Evolutionary conservation across 2,329 filamentous ascomycete genomes (phyloP).

Genomic region (Tolypocladium capitatum): DNA sequence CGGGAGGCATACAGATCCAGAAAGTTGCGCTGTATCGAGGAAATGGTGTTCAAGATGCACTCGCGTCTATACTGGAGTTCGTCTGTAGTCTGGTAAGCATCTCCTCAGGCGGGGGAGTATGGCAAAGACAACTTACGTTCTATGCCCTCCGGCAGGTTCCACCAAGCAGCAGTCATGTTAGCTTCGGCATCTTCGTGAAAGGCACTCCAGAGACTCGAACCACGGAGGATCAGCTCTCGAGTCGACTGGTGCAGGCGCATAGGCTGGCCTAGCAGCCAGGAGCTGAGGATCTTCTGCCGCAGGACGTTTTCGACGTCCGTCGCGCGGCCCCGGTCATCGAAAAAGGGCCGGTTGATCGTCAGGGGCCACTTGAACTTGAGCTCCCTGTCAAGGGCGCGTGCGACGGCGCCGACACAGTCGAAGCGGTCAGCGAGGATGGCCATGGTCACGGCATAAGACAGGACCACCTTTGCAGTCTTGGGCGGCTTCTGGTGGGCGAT

Average conservation of each 20-base stretch:
- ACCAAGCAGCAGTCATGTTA: slow-evolving; percentile 43
- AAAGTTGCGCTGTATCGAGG: slow-evolving; percentile 57
- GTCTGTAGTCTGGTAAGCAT: slow-evolving; percentile 23
- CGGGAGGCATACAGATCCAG: slow-evolving; percentile 53
- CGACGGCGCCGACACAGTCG: slow-evolving; percentile 45
- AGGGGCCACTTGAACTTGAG: slow-evolving; percentile 42
- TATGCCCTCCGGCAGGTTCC: slow-evolving; percentile 55
- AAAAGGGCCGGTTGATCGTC: slow-evolving; percentile 24
- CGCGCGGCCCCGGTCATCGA: slow-evolving; percentile 21
- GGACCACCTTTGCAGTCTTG: slow-evolving; percentile 28
- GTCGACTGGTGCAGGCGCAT: slow-evolving; percentile 48
- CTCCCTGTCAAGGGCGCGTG: slow-evolving; percentile 35
- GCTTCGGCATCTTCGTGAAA: slow-evolving; percentile 19
- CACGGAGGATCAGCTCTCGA: slow-evolving; percentile 51
- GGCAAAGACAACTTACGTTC: slow-evolving; percentile 37
- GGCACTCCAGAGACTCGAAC: slow-evolving; percentile 44
- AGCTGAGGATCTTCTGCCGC: slow-evolving; percentile 56
- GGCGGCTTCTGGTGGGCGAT: slow-evolving; percentile 46
- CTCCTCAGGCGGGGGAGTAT: not conserved
- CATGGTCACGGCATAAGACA: slow-evolving; percentile 52
- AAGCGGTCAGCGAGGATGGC: slow-evolving; percentile 63
- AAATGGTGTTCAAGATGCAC: slow-evolving; percentile 54
- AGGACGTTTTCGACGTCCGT: slow-evolving; percentile 48
- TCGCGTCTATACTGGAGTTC: slow-evolving; percentile 55
- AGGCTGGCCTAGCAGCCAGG: slow-evolving; percentile 50